Evolutionary conservation across 768 basidiomycete genomes (phyloP).

Genomic region (Rhizopogon rudus): DNA sequence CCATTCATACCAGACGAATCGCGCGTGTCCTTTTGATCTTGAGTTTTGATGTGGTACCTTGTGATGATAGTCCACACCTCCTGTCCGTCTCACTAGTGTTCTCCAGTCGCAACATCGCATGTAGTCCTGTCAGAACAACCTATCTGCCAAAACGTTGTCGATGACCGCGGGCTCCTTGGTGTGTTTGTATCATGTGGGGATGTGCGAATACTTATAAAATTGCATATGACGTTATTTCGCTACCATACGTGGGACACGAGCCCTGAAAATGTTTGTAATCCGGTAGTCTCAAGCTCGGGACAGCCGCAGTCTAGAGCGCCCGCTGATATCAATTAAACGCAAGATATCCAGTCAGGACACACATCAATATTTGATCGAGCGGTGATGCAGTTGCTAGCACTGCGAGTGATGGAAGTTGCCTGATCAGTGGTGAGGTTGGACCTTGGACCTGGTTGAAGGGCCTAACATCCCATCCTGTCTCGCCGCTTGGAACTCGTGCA

Average conservation of each 20-base stretch:
- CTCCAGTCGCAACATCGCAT: slow-evolving; percentile 16
- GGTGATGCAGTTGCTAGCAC: background rate
- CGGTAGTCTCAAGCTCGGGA: slow-evolving; percentile 34
- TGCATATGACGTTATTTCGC: no score
- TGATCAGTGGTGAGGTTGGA: no score
- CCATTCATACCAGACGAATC: slow-evolving; percentile 49
- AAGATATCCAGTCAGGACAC: no score
- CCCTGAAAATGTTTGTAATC: slow-evolving; percentile 32
- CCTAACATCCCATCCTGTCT: no score
- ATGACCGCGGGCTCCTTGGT: slow-evolving; percentile 24
- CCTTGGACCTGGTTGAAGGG: no score
- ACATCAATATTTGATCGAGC: no score
- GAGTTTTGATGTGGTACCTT: background rate
- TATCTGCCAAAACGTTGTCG: slow-evolving; percentile 21
- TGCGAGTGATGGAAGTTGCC: background rate
- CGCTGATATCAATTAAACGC: no score
- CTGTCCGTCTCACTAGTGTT: slow-evolving; percentile 1
- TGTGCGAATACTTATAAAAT: no score
- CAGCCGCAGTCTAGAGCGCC: no score
- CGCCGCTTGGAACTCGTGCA: no score
- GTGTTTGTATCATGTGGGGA: background rate
- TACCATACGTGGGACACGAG: no score
- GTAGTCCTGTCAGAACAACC: slow-evolving; percentile 35
- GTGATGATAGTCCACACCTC: background rate
- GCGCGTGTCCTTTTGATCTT: slow-evolving; percentile 20